These are phyloP conservation scores for Bruguiera hainesii DNA, from an alignment of 441 rosid species.

Conservation along the genomic window DNA sequence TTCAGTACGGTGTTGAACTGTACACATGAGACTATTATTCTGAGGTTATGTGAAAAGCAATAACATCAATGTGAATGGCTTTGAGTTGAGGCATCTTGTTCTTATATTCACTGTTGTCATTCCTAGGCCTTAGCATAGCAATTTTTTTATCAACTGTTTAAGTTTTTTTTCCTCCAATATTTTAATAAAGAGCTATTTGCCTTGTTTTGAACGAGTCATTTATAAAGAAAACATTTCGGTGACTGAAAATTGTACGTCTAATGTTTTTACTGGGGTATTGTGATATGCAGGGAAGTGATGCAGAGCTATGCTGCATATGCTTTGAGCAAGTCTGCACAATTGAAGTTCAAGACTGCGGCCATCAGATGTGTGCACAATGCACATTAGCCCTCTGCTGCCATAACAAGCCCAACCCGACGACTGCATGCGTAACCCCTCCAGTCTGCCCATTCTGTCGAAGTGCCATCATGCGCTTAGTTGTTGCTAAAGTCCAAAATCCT, in stretches of 20 bases:
- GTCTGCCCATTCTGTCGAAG: conserved; percentile 97
- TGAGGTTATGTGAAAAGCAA: too few species aligned
- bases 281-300: conserved; percentile 62
- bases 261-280: background rate
- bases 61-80: too few species aligned
- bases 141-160: background rate
- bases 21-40: too few species aligned
- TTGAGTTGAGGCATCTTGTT: too few species aligned
- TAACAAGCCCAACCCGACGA: conserved; percentile 94
- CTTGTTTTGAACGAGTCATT: too few species aligned
- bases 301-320: conserved; percentile 91
- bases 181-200: background rate
- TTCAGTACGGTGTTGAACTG: too few species aligned
- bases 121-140: background rate
- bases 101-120: background rate
- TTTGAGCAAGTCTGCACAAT: conserved; percentile 90
- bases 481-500: conserved; percentile 47
- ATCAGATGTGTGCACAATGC: conserved; percentile 97
- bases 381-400: conserved; percentile 88
- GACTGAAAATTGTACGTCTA: background rate
- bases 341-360: conserved; percentile 84
- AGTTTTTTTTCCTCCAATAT: background rate
- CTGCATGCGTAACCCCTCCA: conserved; percentile 66
- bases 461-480: conserved; percentile 53
- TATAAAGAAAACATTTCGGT: too few species aligned